Conservation (phyloP, 768 basidiomycete species). For the Suillus fuscotomentosus region DNA sequence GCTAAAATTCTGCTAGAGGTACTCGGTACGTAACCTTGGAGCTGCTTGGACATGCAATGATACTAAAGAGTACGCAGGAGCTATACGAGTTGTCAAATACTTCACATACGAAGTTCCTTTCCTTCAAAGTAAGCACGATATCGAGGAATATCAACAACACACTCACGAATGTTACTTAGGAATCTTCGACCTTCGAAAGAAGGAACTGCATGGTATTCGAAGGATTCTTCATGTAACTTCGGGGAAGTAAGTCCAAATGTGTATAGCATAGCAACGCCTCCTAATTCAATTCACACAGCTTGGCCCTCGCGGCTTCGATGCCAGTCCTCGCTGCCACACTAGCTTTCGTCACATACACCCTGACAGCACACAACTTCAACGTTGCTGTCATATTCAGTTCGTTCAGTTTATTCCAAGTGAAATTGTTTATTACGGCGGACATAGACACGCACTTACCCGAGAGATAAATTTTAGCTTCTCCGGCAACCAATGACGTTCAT, state of each 20-base stretch:
- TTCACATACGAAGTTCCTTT: slow-evolving; percentile 74
- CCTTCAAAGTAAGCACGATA: slow-evolving; percentile 47
- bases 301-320: slow-evolving; percentile 52
- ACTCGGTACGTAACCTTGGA: no score
- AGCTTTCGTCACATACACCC: slow-evolving; percentile 64
- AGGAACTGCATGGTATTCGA: background rate
- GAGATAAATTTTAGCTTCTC: slow-evolving; percentile 45
- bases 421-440: background rate
- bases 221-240: background rate
- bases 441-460: background rate
- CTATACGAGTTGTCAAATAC: slow-evolving; percentile 75
- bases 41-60: no score
- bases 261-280: background rate
- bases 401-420: slow-evolving; percentile 58
- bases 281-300: background rate
- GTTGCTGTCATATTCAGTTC: slow-evolving; percentile 68
- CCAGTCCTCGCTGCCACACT: slow-evolving; percentile 67
- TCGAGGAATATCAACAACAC: slow-evolving; percentile 1
- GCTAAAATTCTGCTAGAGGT: no score
- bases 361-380: slow-evolving; percentile 52
- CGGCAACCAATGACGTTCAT: slow-evolving; percentile 71
- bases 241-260: background rate
- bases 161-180: slow-evolving; percentile 33
- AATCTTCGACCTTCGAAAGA: background rate
- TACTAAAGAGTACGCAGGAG: slow-evolving; percentile 32